Evolutionary conservation across 2,329 filamentous ascomycete genomes (phyloP).

Genomic region (Colletotrichum chrysophilum): DNA sequence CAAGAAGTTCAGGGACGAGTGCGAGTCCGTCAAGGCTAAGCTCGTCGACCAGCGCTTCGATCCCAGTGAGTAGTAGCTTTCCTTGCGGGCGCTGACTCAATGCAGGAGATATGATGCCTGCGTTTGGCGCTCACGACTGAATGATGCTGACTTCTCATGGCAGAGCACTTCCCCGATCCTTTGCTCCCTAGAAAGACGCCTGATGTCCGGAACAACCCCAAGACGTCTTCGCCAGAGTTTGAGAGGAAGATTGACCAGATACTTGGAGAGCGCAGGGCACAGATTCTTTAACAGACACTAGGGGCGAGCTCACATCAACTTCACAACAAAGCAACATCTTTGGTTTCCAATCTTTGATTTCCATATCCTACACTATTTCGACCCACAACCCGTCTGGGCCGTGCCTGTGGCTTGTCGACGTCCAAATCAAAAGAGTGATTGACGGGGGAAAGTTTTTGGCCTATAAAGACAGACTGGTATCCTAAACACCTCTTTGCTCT

Average conservation of each 20-base stretch:
- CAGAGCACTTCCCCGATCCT: conserved; percentile 52
- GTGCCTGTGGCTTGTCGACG: background rate
- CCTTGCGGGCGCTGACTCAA: background rate
- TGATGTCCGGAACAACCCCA: conserved; percentile 38
- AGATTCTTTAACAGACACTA: background rate
- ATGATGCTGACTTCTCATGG: background rate
- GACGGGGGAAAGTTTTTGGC: background rate
- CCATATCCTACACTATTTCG: background rate
- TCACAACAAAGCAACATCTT: background rate
- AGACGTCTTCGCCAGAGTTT: conserved; percentile 43
- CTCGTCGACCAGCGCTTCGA: conserved; percentile 53
- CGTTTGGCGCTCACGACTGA: background rate
- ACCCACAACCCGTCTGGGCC: background rate
- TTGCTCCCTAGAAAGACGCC: conserved; percentile 41
- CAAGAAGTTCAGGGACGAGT: conserved; percentile 49
- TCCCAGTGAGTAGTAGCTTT: conserved; percentile 32
- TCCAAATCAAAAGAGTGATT: background rate
- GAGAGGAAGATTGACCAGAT: conserved; percentile 44
- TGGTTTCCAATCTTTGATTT: background rate
- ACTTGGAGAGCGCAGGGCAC: conserved; percentile 27
- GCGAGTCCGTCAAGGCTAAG: conserved; percentile 38
- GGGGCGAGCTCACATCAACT: background rate
- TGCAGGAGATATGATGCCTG: background rate
- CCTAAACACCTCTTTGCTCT: background rate
- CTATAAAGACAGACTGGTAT: background rate